Conservation (phyloP, 805 yeast genomes). For the Kluyveromyces dobzhanskii region DNA sequence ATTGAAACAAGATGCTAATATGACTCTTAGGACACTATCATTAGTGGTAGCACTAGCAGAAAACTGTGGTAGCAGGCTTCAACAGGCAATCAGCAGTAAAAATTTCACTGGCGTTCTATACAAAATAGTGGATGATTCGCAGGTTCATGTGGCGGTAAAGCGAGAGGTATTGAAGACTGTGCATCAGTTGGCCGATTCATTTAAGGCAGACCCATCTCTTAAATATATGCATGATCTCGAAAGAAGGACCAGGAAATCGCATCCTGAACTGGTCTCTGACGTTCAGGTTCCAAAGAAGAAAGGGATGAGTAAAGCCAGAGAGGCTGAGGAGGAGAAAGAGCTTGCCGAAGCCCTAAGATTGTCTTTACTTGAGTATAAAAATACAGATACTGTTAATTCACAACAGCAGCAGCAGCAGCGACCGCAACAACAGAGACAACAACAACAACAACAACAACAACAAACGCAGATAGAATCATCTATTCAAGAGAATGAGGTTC, state of each 20-base stretch:
- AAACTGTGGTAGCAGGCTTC: constrained; percentile 67
- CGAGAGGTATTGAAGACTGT: constrained; percentile 56
- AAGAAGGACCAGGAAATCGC: constrained; percentile 36
- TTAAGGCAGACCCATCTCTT: constrained; percentile 68
- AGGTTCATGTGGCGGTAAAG: constrained; percentile 62
- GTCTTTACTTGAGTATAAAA: constrained; percentile 55
- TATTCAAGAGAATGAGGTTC: constrained; percentile 11
- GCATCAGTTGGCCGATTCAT: constrained; percentile 54
- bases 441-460: constrained; percentile 13
- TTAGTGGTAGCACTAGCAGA: constrained; percentile 57
- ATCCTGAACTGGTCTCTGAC: constrained; percentile 30
- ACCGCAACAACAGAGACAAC: constrained; percentile 3
- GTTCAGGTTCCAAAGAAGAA: constrained; percentile 57
- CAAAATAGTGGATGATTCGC: constrained; percentile 42
- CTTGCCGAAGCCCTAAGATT: constrained; percentile 65
- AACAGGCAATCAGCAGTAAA: constrained; percentile 52
- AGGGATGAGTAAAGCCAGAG: constrained; percentile 37
- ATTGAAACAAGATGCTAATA: constrained; percentile 51
- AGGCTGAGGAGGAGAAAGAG: constrained; percentile 65
- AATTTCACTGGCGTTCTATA: constrained; percentile 41
- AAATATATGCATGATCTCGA: constrained; percentile 59
- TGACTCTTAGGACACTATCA: constrained; percentile 49
- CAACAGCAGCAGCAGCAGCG: constrained; percentile 12
- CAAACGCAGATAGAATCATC: neutral
- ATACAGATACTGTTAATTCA: constrained; percentile 17